Conservation (phyloP, 73 alveolate species). For the Diophrys sp. region DNA sequence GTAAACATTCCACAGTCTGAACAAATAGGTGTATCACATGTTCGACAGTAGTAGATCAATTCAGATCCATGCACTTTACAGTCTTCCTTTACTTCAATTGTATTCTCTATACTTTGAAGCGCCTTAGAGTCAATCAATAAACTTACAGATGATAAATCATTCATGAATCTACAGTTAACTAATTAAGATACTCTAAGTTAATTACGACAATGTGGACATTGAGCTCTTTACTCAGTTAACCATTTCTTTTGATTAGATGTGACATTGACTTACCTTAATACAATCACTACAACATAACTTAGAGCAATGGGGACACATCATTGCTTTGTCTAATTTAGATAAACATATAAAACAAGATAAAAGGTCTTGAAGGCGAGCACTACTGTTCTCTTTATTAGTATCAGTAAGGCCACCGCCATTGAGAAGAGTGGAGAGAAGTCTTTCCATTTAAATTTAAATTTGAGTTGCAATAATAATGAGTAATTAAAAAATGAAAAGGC, state of each 20-base stretch:
- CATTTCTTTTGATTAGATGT: too few relatives aligned
- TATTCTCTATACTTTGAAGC: slow-evolving; percentile 61
- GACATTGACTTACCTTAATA: too few relatives aligned
- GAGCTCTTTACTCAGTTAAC: slow-evolving; percentile 74
- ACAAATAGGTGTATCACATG: slow-evolving; percentile 90
- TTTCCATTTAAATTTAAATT: too few relatives aligned
- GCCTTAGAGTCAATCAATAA: too few relatives aligned
- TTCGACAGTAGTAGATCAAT: slow-evolving; percentile 86
- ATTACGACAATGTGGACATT: slow-evolving; percentile 93
- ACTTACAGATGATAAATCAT: slow-evolving; percentile 75
- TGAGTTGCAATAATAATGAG: too few relatives aligned
- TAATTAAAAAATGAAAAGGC: too few relatives aligned
- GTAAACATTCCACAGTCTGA: slow-evolving; percentile 97
- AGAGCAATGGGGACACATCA: slow-evolving; percentile 94
- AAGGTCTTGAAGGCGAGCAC: not conserved
- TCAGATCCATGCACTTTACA: slow-evolving; percentile 83
- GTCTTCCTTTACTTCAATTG: slow-evolving; percentile 60
- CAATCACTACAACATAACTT: slow-evolving; percentile 90
- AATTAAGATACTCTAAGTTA: slow-evolving; percentile 70
- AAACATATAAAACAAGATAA: not conserved
- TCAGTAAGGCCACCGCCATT: too few relatives aligned
- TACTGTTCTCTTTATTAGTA: not conserved
- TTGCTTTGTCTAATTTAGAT: slow-evolving; percentile 70
- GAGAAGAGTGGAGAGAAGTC: too few relatives aligned
- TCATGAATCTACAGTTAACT: slow-evolving; percentile 78